These are phyloP conservation scores for Teunomyces panamensis DNA, from an alignment of 805 yeast species.

Conservation along the genomic window DNA sequence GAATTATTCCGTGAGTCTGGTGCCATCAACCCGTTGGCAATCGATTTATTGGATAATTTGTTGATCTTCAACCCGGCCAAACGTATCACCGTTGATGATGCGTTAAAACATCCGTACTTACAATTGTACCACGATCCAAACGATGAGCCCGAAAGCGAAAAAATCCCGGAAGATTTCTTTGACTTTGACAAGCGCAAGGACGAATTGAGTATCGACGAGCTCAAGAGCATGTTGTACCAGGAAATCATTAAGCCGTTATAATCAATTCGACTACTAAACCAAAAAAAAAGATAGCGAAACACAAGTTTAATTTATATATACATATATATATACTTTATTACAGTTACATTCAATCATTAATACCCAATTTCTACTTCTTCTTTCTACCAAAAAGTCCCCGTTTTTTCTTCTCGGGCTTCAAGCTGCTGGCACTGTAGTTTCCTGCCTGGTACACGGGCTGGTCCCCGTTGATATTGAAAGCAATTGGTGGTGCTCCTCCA, in stretches of 20 bases:
- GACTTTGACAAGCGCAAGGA: constrained; percentile 86
- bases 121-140: constrained; percentile 88
- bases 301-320: no score
- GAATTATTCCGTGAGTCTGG: constrained; percentile 29
- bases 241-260: constrained; percentile 67
- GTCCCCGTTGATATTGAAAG: constrained; percentile 34
- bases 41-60: constrained; percentile 62
- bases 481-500: constrained; percentile 26
- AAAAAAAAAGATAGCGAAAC: no score
- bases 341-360: not conserved
- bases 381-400: constrained; percentile 75
- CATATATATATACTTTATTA: not conserved
- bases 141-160: constrained; percentile 85
- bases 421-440: constrained; percentile 54
- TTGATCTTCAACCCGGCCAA: constrained; percentile 70
- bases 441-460: constrained; percentile 51
- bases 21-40: constrained; percentile 38
- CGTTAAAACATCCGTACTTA: constrained; percentile 83
- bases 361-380: constrained; percentile 17
- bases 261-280: not conserved
- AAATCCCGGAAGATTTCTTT: constrained; percentile 83
- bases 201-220: constrained; percentile 68
- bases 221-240: constrained; percentile 73
- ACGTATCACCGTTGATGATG: constrained; percentile 73
- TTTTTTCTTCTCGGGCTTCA: constrained; percentile 48